Percentiles rank a stretch among this genome's conserved stretches.
phyloP scores from a whole-genome alignment of 495 filamentous ascomycete genomes.

The Lindgomyces ingoldianus region DNA sequence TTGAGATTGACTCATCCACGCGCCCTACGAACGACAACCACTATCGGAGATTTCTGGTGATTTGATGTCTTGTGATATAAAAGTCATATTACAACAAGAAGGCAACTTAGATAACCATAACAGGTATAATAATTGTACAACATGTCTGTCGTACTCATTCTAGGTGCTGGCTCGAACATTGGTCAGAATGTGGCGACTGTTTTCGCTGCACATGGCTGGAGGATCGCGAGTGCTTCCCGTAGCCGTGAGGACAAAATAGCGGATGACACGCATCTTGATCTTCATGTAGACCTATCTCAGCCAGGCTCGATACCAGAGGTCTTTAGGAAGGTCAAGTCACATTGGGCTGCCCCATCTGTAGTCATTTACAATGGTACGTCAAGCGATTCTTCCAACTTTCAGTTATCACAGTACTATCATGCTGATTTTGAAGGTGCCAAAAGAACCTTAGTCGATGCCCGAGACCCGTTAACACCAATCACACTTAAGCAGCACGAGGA shows the following conservation, averaged over 20 bases:
- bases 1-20: background rate
- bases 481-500: conserved; percentile 27
- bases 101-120: too few relatives aligned
- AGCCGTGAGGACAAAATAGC: conserved; percentile 43
- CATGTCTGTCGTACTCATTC: conserved; percentile 49
- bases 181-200: conserved; percentile 43
- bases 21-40: background rate
- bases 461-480: background rate
- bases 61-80: background rate
- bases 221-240: conserved; percentile 47
- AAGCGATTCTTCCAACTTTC: conserved; percentile 10
- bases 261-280: conserved; percentile 43
- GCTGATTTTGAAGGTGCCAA: conserved; percentile 13
- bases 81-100: background rate
- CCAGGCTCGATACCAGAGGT: conserved; percentile 42
- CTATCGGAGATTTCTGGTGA: background rate
- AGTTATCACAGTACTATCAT: conserved; percentile 1
- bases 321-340: conserved; percentile 47
- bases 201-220: conserved; percentile 53
- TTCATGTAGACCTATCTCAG: conserved; percentile 51
- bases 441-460: conserved; percentile 15
- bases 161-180: conserved; percentile 51
- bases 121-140: too few relatives aligned
- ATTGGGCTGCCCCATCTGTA: conserved; percentile 49
- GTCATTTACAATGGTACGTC: conserved; percentile 55